phyloP scores from a whole-genome alignment of 1,284 basidiomycete species.

The Heterobasidion irregulare region DNA sequence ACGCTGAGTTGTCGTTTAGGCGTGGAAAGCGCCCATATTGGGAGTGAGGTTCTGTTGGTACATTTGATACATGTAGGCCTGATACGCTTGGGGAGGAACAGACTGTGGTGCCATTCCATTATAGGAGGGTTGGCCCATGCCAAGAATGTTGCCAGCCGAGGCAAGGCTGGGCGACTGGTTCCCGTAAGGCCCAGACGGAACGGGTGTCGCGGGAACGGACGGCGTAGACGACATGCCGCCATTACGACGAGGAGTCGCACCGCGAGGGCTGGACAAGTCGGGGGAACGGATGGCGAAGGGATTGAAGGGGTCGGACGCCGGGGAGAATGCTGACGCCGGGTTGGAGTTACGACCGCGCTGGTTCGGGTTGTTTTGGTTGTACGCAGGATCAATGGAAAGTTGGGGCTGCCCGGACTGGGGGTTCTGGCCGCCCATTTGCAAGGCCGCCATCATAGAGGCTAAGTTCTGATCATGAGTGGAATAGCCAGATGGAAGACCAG shows the following conservation, averaged over 20 bases:
- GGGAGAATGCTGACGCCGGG: conserved; percentile 48
- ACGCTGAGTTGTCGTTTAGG: conserved; percentile 34
- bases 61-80: conserved; percentile 75
- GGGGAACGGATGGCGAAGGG: conserved; percentile 62
- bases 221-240: conserved; percentile 28
- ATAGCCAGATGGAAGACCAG: conserved; percentile 69
- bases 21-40: conserved; percentile 69
- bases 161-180: conserved; percentile 51
- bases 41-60: conserved; percentile 62
- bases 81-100: conserved; percentile 61
- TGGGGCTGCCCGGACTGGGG: conserved; percentile 69
- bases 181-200: conserved; percentile 42
- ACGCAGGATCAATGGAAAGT: conserved; percentile 61
- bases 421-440: conserved; percentile 81
- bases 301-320: conserved; percentile 65
- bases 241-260: conserved; percentile 41
- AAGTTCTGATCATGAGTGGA: conserved; percentile 74
- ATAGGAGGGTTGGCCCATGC: conserved; percentile 60
- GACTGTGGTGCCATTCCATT: conserved; percentile 49
- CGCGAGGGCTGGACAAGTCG: conserved; percentile 40
- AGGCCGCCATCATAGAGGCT: conserved; percentile 81
- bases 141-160: conserved; percentile 46
- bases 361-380: conserved; percentile 20
- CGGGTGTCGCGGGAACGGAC: conserved; percentile 15
- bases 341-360: conserved; percentile 35